Percentiles rank a stretch among this genome's conserved stretches.
These are phyloP conservation scores for Mrakia frigida DNA, from an alignment of 768 basidiomycete species.

Conservation along the genomic window DNA sequence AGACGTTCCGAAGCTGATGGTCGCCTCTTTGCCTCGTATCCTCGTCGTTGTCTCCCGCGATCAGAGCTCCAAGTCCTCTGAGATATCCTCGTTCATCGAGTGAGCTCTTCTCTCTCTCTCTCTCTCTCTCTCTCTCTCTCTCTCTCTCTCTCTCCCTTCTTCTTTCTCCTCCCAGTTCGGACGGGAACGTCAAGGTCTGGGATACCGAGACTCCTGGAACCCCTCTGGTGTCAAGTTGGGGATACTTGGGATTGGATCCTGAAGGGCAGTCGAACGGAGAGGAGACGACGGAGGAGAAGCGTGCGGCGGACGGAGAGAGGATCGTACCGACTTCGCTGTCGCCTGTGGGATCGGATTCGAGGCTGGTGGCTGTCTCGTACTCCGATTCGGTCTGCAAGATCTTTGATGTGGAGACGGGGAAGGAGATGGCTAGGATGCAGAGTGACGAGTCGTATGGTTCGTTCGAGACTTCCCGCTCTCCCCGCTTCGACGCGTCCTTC, in stretches of 20 bases:
- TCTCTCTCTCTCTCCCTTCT: no score
- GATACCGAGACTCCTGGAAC: conserved; percentile 50
- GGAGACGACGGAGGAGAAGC: conserved; percentile 36
- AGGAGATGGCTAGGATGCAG: conserved; percentile 58
- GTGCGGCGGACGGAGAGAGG: not conserved
- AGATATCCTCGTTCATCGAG: no score
- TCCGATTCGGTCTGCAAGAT: conserved; percentile 83
- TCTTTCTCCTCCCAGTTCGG: no score
- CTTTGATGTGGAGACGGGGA: conserved; percentile 83
- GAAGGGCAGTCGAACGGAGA: conserved; percentile 51
- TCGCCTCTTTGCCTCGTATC: no score
- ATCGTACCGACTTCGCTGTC: conserved; percentile 74
- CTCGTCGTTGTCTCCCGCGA: no score
- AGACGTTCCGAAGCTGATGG: no score
- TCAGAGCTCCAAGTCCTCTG: no score
- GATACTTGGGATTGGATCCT: conserved; percentile 63
- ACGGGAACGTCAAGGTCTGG: conserved; percentile 51
- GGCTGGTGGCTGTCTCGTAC: conserved; percentile 84
- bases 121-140: no score
- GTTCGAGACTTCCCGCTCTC: not conserved
- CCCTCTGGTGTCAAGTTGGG: conserved; percentile 70
- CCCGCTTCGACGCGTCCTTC: not conserved
- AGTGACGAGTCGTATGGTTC: conserved; percentile 46
- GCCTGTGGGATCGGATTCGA: conserved; percentile 72
- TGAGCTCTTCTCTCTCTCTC: no score